These are phyloP conservation scores for Coemansia sp. DNA, from an alignment of 192 early-diverging fungal genomes.

Conservation along the genomic window DNA sequence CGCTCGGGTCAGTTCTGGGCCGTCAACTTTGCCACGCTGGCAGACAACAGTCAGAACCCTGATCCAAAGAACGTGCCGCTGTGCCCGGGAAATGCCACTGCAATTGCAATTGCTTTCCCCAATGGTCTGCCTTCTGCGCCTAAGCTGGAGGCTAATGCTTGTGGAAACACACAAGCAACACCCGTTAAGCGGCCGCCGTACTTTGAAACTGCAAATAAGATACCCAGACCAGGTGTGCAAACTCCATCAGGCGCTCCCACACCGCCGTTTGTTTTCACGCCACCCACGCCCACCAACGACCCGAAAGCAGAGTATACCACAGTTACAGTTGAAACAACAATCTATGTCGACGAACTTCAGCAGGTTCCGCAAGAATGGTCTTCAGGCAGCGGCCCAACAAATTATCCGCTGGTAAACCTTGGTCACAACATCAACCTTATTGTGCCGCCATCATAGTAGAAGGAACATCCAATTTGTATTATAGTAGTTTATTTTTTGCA, in stretches of 20 bases:
- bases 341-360: not conserved
- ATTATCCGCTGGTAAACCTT: not conserved
- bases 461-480: not conserved
- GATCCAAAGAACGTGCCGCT: slow-evolving; percentile 30
- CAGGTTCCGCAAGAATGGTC: not conserved
- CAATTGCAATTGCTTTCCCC: slow-evolving; percentile 45
- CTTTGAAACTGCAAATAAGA: slow-evolving; percentile 18
- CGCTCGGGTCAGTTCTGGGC: slow-evolving; percentile 54
- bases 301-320: not conserved
- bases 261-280: not conserved
- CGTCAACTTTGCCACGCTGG: slow-evolving; percentile 24
- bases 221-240: not conserved
- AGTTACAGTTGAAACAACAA: not conserved
- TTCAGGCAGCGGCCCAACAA: not conserved
- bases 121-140: slow-evolving; percentile 25
- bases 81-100: slow-evolving; percentile 43
- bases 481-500: not conserved
- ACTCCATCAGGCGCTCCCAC: not conserved
- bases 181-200: slow-evolving; percentile 29
- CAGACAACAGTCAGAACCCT: slow-evolving; percentile 18
- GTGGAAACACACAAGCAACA: slow-evolving; percentile 35
- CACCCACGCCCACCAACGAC: not conserved
- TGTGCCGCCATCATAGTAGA: not conserved
- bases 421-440: not conserved
- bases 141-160: slow-evolving; percentile 26